Evolutionary conservation across 2,329 filamentous ascomycete genomes (phyloP), one percentile per base, ranked within the genome.

Genomic region (Fusarium sp.): DNA sequence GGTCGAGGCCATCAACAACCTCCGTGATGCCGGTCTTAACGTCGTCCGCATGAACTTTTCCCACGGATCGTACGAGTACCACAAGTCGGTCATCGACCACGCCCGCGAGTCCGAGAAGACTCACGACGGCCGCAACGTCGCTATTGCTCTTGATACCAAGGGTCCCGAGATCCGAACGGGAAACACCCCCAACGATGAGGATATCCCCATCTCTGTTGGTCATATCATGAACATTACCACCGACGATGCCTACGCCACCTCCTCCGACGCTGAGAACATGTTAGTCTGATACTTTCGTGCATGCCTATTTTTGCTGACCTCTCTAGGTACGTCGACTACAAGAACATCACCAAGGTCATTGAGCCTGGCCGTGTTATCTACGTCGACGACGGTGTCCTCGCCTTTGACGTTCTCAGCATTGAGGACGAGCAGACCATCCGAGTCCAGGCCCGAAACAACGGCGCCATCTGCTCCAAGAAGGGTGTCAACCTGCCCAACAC

Each of bases 41-140:
- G 95, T 99, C 78, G 96, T 98, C 78, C 96, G 96, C 87, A 99
- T 99, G 96, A 99, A 99, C 93, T 98, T 98, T 84, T 98, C 83
- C 93, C 95, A 85, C 74, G 83, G 83, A 70, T 82, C 82, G 77
- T 96, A 98, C 85, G 95, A 95, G 87, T 99, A 98, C 88, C 95
- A 97, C 87, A 94, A 98, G 89, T 96, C 94, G 73, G 96, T 99
- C 83, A 98, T 99, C 81, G 94, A 99, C 88, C 92, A 99, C 87
- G 91, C 96, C 78, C 94, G 95, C 81, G 90, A 93, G 82, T 96
- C 96, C 75, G 95, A 97, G 87, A 90, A 88, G 81, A 83, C 87
- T 68, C 90, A 95, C 85, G 80, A 88, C 31, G 96, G 96, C 77
- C 94, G 96, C 76, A 96, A 95, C 78, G 87, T 99, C 75, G 96